Evolutionary conservation across 176 grass and related monocot genomes (phyloP), one percentile per base, ranked within the genome.

Genomic region (Melocanna baccifera): DNA sequence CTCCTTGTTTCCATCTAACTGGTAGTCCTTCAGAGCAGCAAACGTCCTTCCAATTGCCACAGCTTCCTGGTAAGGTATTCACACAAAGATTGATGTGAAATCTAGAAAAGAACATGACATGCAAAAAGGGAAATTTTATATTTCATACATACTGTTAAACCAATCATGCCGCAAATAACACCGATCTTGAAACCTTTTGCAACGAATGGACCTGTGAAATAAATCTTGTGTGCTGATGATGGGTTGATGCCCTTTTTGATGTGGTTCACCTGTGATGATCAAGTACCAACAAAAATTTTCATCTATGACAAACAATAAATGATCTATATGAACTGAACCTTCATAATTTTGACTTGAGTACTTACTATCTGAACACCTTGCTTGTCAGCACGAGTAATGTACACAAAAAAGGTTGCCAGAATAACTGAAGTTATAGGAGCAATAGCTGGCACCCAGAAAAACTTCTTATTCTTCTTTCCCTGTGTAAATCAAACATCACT

Each of bases 1-100:
- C 90, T 99, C 96, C 69, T 99, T 99, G 73, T 99, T 99, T 76
- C 96, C 96, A 87, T 99, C 93, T 41, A 96, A 69, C 37, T 96
- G 89, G 76, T 99, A 96, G 75, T 82, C 96, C 85, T 99, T 99
- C 64, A 99, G 73, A 15, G 89, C 86, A 87, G 96, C 91, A 94
- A 99, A 99, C 9, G 96, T 99, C 88, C 96, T 99, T 81, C 96
- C 96, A 57, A 99, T 99, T 11, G 96, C 96, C 39, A 99, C 84
- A 15, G 96, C 96, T 85, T 99, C 96, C 91, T 99, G 82, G 77
- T 62, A 81, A 69, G 65, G 19, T 74, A 81, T 22, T 69, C 19
- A 20, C 26, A 29, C 68, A 83, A 56, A 29, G 4, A 37, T 62
- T 62, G 51, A 62, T 58, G 68, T 12, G 13, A 47, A 42, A 32